These are phyloP conservation scores for Silene noctiflora DNA, from an alignment of 179 eudicot species.

Conservation along the genomic window DNA sequence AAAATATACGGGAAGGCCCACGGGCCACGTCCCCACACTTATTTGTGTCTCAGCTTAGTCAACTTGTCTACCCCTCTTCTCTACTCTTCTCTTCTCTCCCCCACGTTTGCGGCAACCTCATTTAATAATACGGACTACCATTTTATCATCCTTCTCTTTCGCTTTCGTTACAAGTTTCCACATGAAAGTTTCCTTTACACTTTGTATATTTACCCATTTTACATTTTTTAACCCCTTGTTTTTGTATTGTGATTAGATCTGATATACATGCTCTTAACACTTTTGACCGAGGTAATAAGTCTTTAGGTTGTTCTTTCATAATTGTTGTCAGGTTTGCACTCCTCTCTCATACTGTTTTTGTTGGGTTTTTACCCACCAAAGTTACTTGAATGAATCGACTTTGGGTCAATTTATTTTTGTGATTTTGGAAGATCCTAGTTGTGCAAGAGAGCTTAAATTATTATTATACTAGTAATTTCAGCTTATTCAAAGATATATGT, in stretches of 20 bases:
- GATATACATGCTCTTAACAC: not conserved
- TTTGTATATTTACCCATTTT: not conserved
- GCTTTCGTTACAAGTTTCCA: slow-evolving; percentile 3
- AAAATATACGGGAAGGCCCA: too few relatives aligned
- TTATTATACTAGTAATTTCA: not conserved
- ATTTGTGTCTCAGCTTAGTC: not conserved
- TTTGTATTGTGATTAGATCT: slow-evolving; percentile 8
- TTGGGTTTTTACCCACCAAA: not conserved
- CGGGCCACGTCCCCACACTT: too few relatives aligned
- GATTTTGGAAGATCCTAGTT: too few relatives aligned
- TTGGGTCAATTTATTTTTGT: not conserved
- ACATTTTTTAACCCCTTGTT: not conserved
- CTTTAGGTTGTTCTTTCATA: not conserved
- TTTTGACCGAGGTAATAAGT: too few relatives aligned
- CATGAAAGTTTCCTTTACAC: not conserved
- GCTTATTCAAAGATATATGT: not conserved
- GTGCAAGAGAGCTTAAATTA: too few relatives aligned
- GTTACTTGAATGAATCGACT: not conserved
- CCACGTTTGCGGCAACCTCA: not conserved
- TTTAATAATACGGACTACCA: not conserved
- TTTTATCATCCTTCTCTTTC: not conserved
- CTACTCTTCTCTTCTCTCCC: not conserved
- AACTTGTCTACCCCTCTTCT: not conserved
- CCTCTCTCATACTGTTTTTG: too few relatives aligned
- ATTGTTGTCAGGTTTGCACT: not conserved